Evolutionary conservation across 2,329 filamentous ascomycete genomes (phyloP), one percentile per base, ranked within the genome.

Genomic region (Colletotrichum liriopes): DNA sequence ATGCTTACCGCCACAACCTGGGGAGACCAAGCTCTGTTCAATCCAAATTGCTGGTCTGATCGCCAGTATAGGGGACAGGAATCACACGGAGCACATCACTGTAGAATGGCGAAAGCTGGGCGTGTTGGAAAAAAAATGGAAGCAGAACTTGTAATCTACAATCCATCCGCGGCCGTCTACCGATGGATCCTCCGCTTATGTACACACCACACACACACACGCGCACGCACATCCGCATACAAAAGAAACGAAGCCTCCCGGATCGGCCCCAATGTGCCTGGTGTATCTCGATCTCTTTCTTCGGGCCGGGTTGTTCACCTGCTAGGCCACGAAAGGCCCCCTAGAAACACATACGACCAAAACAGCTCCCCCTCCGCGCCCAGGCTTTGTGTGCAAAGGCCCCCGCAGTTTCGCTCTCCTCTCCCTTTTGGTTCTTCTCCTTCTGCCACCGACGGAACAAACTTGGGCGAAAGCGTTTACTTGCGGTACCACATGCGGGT

Each of bases 401-500:
- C 41, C 20, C 14, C 3, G n/a, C 51, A 35, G 12, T 20, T 14
- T 14, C 51, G 18, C 58, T 52, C 8, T 32, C 23, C 11, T 23
- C 23, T 29, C 41, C 26, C 5, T 43, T 43, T 20, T 26, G 23
- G 23, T 26, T 26, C 16, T 39, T 39, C 16, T 32, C 20, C 29
- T 39, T 18, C 12, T 3, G 18, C 63, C 23, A 26, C 2, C 9
- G 26, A 29, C n/a, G 6, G 26, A 55, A 16, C n/a, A 23, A 37
- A 56, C 12, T 18, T 18, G 29, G 11, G 54, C 45, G 58, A 32
- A 39, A 18, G 16, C 37, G 37, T 76, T 77, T 86, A 90, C 83
- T 88, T 87, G 77, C 88, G 82, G 80, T 90, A 89, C 88, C 88
- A 90, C 84, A 89, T 88, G 63, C 87, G 79, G 32, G 85, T 87